Percentiles rank a stretch among this genome's conserved stretches.
Evolutionary conservation across 2,329 filamentous ascomycete species (phyloP).

Genomic region (Scedosporium dehoogii): DNA sequence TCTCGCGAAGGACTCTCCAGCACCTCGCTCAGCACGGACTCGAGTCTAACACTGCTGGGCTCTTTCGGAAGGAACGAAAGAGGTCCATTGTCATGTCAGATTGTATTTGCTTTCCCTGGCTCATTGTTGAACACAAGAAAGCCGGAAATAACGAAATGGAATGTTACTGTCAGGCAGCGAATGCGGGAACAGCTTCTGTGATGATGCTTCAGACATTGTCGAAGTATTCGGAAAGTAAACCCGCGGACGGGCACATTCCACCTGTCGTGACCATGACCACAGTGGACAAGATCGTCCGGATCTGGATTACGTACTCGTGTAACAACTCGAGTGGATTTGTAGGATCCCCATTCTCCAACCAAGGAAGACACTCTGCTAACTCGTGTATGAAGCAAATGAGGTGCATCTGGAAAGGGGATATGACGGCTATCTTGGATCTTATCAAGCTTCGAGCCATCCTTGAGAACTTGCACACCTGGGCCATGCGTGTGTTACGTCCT

Average conservation of each 20-base stretch:
- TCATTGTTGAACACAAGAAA: constrained; percentile 13
- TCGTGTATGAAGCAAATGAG: constrained; percentile 9
- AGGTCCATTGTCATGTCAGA: constrained; percentile 6
- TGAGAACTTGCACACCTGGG: constrained; percentile 12
- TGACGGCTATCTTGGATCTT: constrained; percentile 10
- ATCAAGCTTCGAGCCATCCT: constrained; percentile 11
- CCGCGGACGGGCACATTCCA: constrained; percentile 8
- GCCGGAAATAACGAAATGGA: neutral
- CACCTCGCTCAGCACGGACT: constrained; percentile 10
- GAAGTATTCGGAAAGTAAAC: constrained; percentile 5
- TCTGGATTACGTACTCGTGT: constrained; percentile 11
- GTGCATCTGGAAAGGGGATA: constrained; percentile 11
- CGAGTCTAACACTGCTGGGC: constrained; percentile 6
- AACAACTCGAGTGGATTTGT: constrained; percentile 7
- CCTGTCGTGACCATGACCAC: constrained; percentile 11
- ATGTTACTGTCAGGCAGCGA: constrained; percentile 10
- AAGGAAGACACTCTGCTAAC: neutral
- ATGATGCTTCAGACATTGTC: constrained; percentile 9
- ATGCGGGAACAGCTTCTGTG: constrained; percentile 9
- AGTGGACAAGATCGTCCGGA: constrained; percentile 7
- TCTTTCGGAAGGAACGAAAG: constrained; percentile 5
- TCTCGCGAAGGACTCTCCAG: constrained; percentile 9
- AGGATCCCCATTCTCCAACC: neutral
- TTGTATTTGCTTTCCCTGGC: constrained; percentile 12
- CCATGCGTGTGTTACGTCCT: constrained; percentile 10